Base-by-base conservation (phyloP, 257 asterid genomes). In the Oldenlandia corymbosa region DNA sequence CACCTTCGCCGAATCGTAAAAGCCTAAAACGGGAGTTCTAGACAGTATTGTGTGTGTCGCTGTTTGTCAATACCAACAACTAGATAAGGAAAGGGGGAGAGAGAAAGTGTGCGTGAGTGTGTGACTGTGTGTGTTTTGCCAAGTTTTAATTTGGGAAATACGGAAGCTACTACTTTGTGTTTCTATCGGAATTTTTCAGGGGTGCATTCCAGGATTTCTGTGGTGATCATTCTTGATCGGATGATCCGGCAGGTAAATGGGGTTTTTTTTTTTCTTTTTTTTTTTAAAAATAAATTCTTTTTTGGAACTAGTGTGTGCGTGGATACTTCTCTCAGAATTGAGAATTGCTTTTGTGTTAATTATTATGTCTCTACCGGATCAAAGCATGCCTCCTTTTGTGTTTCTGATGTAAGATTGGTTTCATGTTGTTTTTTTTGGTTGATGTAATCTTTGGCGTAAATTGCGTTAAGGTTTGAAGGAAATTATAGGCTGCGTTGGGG, bases 231-330 rank as follows among this genome's bases (percentile, higher is more conserved):
- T n/a, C n/a, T n/a, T 27, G 34, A 31, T 31, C 21, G 71, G 24
- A 43, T 31, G 64, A 66, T 55, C 36, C 18, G 27, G 45, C n/a
- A 66, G 71, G 71, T 66, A 66, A 55, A 42, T n/a, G 23, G 21
- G 47, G n/a, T n/a, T n/a, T n/a, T n/a, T n/a, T n/a, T n/a, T n/a
- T n/a, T n/a, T n/a, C n/a, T n/a, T n/a, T n/a, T n/a, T n/a, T n/a
- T n/a, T n/a, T n/a, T n/a, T n/a, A n/a, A n/a, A n/a, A n/a, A n/a
- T n/a, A n/a, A n/a, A n/a, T 41, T 53, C 6, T 34, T 34, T 4
- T 3, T 43, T 43, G n/a, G 13, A 27, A 24, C 7, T 8, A 23
- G 46, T 24, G 41, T 65, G 1, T 26, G 39, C 39, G 8, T 50
- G 31, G 14, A 16, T 32, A 7, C 17, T 13, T 64, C 51, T 26